Base-by-base conservation (phyloP, 495 filamentous ascomycete species). In the Daldinia loculata region DNA sequence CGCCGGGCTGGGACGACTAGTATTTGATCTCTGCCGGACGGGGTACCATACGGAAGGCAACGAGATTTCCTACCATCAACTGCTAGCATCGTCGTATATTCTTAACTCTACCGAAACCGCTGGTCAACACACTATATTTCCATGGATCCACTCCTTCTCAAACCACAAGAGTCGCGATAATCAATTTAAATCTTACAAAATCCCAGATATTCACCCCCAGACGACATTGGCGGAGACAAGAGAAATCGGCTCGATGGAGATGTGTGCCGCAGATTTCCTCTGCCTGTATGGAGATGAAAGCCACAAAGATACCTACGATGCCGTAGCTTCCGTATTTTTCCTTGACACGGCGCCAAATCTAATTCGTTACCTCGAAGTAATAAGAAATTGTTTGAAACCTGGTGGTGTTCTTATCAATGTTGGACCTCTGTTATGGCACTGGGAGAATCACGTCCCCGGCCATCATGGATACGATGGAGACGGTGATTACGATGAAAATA, bases 261-360 rank as follows among this genome's bases (percentile, higher is more conserved):
- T 98, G 94, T 87, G 87, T 6, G 88, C 92, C 4, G 90, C 90
- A 4, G 93, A 98, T 73, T 98, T 98, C 76, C 83, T 92, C 56
- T 88, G 90, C 5, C 74, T 92, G 3, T 98, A 99, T 79, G 84
- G 80, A 38, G 75, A 87, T 53, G 81, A 84, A 2, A 80, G 83
- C 17, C 85, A 92, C 53, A 78, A 79, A 29, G 86, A 84, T 2
- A 74, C 74, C 0, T 98, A 93, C 77, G 90, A 97, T 75, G 94
- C 90, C 0, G 93, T 99, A 2, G 88, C 91, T 1, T 92, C 91
- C 4, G 91, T 97, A 4, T 99, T 98, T 78, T 99, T 98, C 82
- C 91, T 99, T 32, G 96, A 99, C 77, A 99, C 95, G 4, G 95
- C 95, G 27, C 93, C 94, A 17, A 97, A 98, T 76, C 74, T 98